A percentile compares a stretch with the other conserved stretches of the same genome.
phyloP scores from a whole-genome alignment of 2,329 filamentous ascomycete species.

The Parafenestella ontariensis region DNA sequence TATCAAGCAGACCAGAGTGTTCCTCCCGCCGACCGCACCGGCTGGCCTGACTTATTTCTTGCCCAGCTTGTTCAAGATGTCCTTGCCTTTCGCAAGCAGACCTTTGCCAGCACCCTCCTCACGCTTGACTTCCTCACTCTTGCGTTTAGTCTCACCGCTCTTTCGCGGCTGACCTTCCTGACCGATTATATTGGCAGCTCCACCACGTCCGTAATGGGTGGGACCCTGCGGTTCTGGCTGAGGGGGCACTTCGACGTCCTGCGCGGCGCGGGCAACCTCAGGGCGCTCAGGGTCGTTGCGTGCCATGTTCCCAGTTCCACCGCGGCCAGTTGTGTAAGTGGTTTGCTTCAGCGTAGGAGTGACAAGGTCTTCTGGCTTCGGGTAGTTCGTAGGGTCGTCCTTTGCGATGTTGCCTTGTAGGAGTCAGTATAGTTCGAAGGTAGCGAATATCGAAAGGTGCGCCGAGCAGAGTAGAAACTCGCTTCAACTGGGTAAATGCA shows the following conservation, averaged over 20 bases:
- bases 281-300: slow-evolving; percentile 72
- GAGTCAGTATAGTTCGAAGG: neutral
- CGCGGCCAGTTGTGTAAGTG: slow-evolving; percentile 88
- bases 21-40: neutral
- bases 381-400: slow-evolving; percentile 42
- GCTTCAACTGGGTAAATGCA: neutral
- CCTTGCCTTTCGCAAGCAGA: slow-evolving; percentile 62
- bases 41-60: slow-evolving; percentile 44
- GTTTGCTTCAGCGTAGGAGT: slow-evolving; percentile 84
- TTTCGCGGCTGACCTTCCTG: slow-evolving; percentile 46
- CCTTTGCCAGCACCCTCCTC: slow-evolving; percentile 37
- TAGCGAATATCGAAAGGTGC: neutral
- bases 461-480: neutral
- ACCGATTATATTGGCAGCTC: slow-evolving; percentile 69
- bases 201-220: slow-evolving; percentile 75
- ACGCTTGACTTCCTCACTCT: neutral
- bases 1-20: neutral
- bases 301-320: slow-evolving; percentile 88
- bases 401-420: slow-evolving; percentile 56
- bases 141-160: slow-evolving; percentile 19
- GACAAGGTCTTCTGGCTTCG: slow-evolving; percentile 67
- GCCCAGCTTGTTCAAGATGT: slow-evolving; percentile 53
- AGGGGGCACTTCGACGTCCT: slow-evolving; percentile 74
- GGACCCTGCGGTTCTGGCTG: slow-evolving; percentile 63
- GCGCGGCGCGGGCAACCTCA: slow-evolving; percentile 74